Percentiles rank a stretch among this genome's conserved stretches.
phyloP scores from a whole-genome alignment of 768 basidiomycete genomes.

The Mycena haematopus region DNA sequence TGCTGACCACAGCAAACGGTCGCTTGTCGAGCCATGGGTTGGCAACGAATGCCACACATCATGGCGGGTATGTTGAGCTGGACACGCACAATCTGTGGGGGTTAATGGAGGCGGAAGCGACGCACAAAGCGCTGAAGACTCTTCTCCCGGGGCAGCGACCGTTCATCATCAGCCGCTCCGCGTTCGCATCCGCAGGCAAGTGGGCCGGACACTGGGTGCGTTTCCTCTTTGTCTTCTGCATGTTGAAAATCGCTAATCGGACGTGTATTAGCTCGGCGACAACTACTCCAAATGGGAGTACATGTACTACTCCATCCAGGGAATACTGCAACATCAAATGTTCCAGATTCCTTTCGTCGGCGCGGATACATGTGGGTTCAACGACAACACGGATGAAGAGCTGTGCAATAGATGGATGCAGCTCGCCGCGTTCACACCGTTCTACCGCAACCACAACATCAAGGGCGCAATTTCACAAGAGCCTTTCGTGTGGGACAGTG shows the following conservation, averaged over 20 bases:
- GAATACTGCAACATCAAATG: background rate
- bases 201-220: background rate
- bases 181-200: background rate
- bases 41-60: background rate
- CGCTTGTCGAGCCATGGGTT: background rate
- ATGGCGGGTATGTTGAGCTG: background rate
- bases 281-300: slow-evolving; percentile 61
- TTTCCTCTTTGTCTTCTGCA: background rate
- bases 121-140: background rate
- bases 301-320: slow-evolving; percentile 74
- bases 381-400: slow-evolving; percentile 78
- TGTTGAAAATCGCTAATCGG: background rate
- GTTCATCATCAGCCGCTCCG: background rate
- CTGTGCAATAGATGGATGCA: slow-evolving; percentile 89
- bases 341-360: slow-evolving; percentile 65
- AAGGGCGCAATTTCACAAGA: slow-evolving; percentile 73
- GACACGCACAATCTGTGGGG: background rate
- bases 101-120: background rate
- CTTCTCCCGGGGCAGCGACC: background rate
- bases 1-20: slow-evolving; percentile 35
- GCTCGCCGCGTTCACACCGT: slow-evolving; percentile 81
- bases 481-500: slow-evolving; percentile 82
- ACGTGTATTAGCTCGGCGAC: background rate
- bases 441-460: slow-evolving; percentile 56
- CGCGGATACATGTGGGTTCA: slow-evolving; percentile 77